Percentiles rank a stretch among this genome's conserved stretches.
These are phyloP conservation scores for Ceratobasidium sp. DNA, from an alignment of 1,284 basidiomycete genomes.

Conservation along the genomic window DNA sequence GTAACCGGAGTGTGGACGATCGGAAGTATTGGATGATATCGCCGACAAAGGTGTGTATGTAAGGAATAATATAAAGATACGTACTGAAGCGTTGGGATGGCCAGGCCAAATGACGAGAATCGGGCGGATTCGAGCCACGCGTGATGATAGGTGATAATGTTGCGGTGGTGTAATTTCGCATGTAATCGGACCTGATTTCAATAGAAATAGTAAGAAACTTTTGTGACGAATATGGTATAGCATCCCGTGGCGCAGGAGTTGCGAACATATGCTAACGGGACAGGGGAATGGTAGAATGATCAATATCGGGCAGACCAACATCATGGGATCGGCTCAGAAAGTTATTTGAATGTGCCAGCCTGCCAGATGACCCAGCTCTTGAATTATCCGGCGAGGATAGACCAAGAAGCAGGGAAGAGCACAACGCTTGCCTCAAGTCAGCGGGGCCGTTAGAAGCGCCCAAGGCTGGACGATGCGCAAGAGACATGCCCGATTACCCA, in stretches of 20 bases:
- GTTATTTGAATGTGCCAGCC: background rate
- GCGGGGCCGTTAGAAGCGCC: background rate
- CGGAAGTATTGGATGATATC: too few relatives aligned
- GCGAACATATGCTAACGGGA: constrained; percentile 13
- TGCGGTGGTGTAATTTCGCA: constrained; percentile 85
- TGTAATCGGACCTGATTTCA: constrained; percentile 70
- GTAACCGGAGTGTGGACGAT: too few relatives aligned
- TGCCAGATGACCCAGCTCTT: background rate
- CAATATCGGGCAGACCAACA: background rate
- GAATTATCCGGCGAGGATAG: background rate
- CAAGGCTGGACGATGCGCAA: background rate
- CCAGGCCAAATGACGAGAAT: constrained; percentile 84
- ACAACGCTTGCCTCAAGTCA: too few relatives aligned
- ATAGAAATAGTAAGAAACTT: background rate
- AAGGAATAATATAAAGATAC: constrained; percentile 41
- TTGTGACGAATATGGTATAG: constrained; percentile 25
- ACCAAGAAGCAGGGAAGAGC: too few relatives aligned
- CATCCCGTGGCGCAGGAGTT: constrained; percentile 9
- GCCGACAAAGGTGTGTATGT: too few relatives aligned
- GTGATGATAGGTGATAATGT: constrained; percentile 94
- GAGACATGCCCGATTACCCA: background rate
- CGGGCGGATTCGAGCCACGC: constrained; percentile 87
- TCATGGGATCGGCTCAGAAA: background rate
- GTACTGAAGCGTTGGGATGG: constrained; percentile 80
- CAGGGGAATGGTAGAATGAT: constrained; percentile 7